Percentiles rank a stretch among this genome's conserved stretches.
phyloP scores from a whole-genome alignment of 179 eudicot species.

The Beta macrorhiza region DNA sequence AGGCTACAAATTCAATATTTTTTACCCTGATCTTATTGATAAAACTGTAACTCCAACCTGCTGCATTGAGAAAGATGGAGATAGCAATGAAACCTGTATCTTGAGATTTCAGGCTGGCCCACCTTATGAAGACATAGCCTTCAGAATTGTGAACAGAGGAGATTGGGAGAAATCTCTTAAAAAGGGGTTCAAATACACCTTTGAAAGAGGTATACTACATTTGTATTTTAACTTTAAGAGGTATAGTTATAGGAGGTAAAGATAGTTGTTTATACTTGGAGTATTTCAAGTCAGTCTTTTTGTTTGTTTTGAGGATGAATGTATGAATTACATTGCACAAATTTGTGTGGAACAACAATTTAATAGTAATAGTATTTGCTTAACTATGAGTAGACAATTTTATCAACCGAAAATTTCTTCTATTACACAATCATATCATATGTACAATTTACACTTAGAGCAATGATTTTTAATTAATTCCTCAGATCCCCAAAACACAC shows the following conservation, averaged over 20 bases:
- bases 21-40: constrained; percentile 94
- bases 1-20: constrained; percentile 93
- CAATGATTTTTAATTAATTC: too few relatives aligned
- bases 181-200: constrained; percentile 90
- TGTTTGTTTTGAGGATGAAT: too few relatives aligned
- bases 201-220: constrained; percentile 86
- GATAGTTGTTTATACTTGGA: too few relatives aligned
- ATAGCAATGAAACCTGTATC: constrained; percentile 83
- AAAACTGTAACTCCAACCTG: constrained; percentile 74
- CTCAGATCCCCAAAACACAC: too few relatives aligned
- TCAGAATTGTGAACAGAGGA: constrained; percentile 68
- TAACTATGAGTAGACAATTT: too few relatives aligned
- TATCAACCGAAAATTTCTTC: too few relatives aligned
- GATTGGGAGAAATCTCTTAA: constrained; percentile 98
- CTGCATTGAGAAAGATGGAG: constrained; percentile 83
- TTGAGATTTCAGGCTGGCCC: constrained; percentile 95
- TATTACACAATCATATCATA: too few relatives aligned
- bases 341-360: too few relatives aligned
- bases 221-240: constrained; percentile 87
- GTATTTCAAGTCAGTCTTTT: too few relatives aligned
- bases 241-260: constrained; percentile 57
- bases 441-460: too few relatives aligned
- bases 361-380: too few relatives aligned
- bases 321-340: too few relatives aligned
- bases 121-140: constrained; percentile 94